Base-by-base conservation (phyloP, 257 asterid species). In the Nicotiana benthamiana region DNA sequence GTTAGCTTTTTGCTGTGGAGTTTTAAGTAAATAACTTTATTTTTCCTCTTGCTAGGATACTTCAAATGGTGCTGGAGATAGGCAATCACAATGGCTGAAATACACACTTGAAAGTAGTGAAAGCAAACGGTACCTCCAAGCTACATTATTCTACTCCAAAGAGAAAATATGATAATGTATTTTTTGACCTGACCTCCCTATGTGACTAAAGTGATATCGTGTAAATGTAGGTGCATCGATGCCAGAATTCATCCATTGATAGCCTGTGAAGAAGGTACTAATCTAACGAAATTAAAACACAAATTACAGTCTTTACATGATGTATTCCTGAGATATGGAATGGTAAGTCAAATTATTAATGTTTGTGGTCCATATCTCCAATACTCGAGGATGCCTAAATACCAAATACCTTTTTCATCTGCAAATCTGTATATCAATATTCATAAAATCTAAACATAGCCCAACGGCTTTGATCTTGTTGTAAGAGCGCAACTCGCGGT, bases 221-320 rank as follows among this genome's bases (percentile, higher is more conserved):
- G 24, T 46, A 68, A 77, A 75, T 80, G 61, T 90, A 90, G 97
- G 97, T 84, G 83, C 84, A 79, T 92, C 82, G 87, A 80, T 60
- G 77, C 84, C 9, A 93, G 97, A 80, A 63, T 85, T 80, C 86
- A 90, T 86, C 88, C 84, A 52, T 57, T 89, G 79, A 79, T 75
- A 84, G 66, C 88, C 48, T 86, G 83, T 46, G 81, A 83, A 32
- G 68, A 80, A 59, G 82, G 82, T 18, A 75, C 36, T 51, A 27
- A 3, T 78, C 77, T 82, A 72, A 63, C 13, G 34, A 74, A 80
- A 60, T 72, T 64, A 75, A 67, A 66, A 57, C 63, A 62, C 22
- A 60, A 26, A 48, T 62, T 57, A 10, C 84, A 79, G 46, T 63
- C 56, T 79, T 86, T 89, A 24, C 85, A 53, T 17, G 78, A 17